Evolutionary conservation across 1,139 yeast genomes (phyloP).

Genomic region (Yamadazyma kanchanaburiensis): DNA sequence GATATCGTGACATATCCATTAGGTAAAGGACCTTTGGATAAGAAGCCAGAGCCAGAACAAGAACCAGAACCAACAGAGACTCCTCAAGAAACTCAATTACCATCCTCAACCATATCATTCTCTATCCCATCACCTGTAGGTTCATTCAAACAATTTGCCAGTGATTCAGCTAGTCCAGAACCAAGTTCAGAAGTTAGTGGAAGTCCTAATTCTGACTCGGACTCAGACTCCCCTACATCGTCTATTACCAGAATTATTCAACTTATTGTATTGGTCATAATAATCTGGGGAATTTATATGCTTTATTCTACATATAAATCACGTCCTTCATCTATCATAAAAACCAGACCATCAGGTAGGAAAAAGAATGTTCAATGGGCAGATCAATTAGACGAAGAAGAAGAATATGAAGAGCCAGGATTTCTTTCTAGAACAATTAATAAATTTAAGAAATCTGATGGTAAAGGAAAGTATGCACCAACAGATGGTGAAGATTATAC

Average conservation of each 20-base stretch:
- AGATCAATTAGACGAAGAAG: slow-evolving; percentile 42
- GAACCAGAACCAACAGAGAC: background rate
- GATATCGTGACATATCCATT: slow-evolving; percentile 28
- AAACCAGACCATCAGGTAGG: slow-evolving; percentile 30
- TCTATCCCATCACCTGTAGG: slow-evolving; percentile 4
- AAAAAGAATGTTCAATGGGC: slow-evolving; percentile 62
- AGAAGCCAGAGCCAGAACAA: slow-evolving; percentile 3
- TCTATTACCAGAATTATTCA: slow-evolving; percentile 41
- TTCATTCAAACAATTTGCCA: slow-evolving; percentile 12
- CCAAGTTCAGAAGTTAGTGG: slow-evolving; percentile 5
- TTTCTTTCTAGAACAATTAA: slow-evolving; percentile 39
- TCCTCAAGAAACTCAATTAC: background rate
- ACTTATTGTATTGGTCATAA: slow-evolving; percentile 34
- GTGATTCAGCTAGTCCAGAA: slow-evolving; percentile 11
- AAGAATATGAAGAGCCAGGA: slow-evolving; percentile 26
- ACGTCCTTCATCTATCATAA: slow-evolving; percentile 44
- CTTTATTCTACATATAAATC: slow-evolving; percentile 35
- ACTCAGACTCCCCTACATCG: slow-evolving; percentile 3
- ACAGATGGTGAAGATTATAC: slow-evolving; percentile 16
- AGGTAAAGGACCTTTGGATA: slow-evolving; percentile 16
- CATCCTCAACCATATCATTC: slow-evolving; percentile 2
- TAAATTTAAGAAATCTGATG: slow-evolving; percentile 33
- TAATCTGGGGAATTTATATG: slow-evolving; percentile 44
- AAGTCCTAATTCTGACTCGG: slow-evolving; percentile 3
- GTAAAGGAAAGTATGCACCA: slow-evolving; percentile 18